Percentiles rank a stretch among this genome's conserved stretches.
These are phyloP conservation scores for Trichoderma sp. DNA, from an alignment of 2,329 filamentous ascomycete species.

Conservation along the genomic window DNA sequence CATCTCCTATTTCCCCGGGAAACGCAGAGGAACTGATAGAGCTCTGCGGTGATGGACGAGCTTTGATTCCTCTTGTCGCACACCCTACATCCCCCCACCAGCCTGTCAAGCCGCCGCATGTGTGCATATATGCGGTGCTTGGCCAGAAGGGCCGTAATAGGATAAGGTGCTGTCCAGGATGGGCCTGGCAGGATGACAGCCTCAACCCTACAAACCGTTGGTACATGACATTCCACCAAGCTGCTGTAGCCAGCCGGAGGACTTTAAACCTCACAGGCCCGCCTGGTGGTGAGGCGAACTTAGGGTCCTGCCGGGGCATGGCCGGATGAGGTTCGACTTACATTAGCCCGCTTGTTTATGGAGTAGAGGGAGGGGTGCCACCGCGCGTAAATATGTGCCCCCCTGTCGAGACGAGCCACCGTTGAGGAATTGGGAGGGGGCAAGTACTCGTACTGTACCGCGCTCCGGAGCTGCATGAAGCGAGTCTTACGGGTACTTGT, in stretches of 20 bases:
- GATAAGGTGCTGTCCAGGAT: slow-evolving; percentile 14
- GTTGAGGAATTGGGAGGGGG: slow-evolving; percentile 19
- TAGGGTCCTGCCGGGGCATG: slow-evolving; percentile 32
- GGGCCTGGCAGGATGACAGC: slow-evolving; percentile 28
- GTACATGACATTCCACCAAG: slow-evolving; percentile 3
- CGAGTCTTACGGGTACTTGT: neutral
- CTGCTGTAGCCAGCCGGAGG: slow-evolving; percentile 4
- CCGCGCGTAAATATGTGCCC: slow-evolving; percentile 28
- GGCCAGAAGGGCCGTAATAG: slow-evolving; percentile 3
- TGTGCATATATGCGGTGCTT: slow-evolving; percentile 15
- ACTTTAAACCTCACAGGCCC: slow-evolving; percentile 24
- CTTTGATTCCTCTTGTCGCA: slow-evolving; percentile 7
- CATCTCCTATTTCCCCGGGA: slow-evolving; percentile 1
- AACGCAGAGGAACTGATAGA: slow-evolving; percentile 13
- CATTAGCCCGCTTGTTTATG: slow-evolving; percentile 35
- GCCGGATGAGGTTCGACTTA: slow-evolving; percentile 35
- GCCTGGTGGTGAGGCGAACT: slow-evolving; percentile 33
- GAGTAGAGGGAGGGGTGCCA: slow-evolving; percentile 32
- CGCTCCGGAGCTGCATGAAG: slow-evolving; percentile 2
- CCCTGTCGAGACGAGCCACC: slow-evolving; percentile 20
- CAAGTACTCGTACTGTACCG: neutral
- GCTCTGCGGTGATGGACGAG: slow-evolving; percentile 7
- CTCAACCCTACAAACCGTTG: slow-evolving; percentile 1
- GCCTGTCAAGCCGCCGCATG: slow-evolving; percentile 5
- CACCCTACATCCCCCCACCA: slow-evolving; percentile 3